phyloP scores from a whole-genome alignment of 768 basidiomycete genomes.

The Agrocybe pediades region DNA sequence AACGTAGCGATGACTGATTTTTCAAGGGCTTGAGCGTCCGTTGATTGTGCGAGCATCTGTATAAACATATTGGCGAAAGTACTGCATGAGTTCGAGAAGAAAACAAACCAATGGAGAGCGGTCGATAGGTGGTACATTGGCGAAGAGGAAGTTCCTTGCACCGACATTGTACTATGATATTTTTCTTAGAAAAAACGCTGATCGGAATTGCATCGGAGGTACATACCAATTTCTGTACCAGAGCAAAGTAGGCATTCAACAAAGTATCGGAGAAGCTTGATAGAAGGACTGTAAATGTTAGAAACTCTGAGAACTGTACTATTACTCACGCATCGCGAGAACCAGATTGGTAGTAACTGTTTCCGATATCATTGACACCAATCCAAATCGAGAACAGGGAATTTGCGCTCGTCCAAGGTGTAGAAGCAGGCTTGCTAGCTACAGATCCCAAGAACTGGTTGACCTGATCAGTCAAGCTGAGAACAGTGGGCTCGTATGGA shows the following conservation, averaged over 20 bases:
- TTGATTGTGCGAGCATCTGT: constrained; percentile 50
- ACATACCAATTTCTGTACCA: constrained; percentile 32
- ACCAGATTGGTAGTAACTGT: background rate
- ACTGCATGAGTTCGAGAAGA: too few relatives aligned
- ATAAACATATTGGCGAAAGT: too few relatives aligned
- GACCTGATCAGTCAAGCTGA: constrained; percentile 62
- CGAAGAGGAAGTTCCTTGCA: constrained; percentile 57
- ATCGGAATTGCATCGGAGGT: background rate
- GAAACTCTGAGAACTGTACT: constrained; percentile 13
- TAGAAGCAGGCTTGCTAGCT: constrained; percentile 47
- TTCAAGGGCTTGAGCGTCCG: constrained; percentile 39
- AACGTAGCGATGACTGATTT: constrained; percentile 50
- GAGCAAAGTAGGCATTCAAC: constrained; percentile 15
- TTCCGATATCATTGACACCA: constrained; percentile 67
- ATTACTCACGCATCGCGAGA: background rate
- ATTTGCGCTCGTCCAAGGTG: constrained; percentile 59
- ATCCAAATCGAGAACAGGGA: constrained; percentile 71
- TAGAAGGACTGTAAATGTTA: background rate
- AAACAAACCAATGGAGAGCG: constrained; percentile 40
- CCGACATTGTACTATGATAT: constrained; percentile 42
- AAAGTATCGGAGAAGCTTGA: constrained; percentile 27
- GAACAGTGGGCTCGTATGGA: constrained; percentile 51
- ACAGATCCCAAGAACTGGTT: constrained; percentile 53
- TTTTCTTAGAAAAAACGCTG: constrained; percentile 1
- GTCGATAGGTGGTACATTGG: constrained; percentile 43